Evolutionary conservation across 306 rosid genomes (phyloP).

Genomic region (Cicer bijugum): DNA sequence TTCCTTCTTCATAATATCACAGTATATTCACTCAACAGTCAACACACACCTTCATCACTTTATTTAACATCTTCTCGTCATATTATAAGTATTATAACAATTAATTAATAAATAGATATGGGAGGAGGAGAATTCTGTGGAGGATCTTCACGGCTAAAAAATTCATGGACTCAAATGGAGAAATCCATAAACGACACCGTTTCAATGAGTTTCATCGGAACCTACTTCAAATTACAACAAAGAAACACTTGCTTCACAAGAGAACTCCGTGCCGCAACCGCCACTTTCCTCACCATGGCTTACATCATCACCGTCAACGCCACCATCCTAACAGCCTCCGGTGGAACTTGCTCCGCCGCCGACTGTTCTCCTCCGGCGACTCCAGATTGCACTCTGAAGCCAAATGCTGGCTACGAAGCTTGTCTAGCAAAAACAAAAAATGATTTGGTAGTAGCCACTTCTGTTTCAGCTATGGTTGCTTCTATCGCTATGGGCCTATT

Average conservation of each 20-base stretch:
- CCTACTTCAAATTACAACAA: conserved; percentile 71
- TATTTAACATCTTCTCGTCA: conserved; percentile 18
- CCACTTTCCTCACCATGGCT: conserved; percentile 95
- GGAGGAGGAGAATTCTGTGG: conserved; percentile 49
- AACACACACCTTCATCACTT: conserved; percentile 20
- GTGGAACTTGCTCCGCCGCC: conserved; percentile 68
- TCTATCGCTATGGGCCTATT: conserved; percentile 79
- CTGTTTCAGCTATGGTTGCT: conserved; percentile 70
- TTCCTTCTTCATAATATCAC: background rate
- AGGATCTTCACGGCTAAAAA: conserved; percentile 34
- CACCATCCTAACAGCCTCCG: conserved; percentile 74
- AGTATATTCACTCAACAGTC: conserved; percentile 44
- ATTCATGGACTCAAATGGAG: conserved; percentile 57
- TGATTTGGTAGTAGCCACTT: conserved; percentile 83
- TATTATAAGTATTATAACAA: background rate
- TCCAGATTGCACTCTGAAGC: conserved; percentile 55
- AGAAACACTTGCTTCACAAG: conserved; percentile 70
- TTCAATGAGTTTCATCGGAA: conserved; percentile 63
- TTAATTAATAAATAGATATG: conserved; percentile 32
- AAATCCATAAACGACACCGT: conserved; percentile 56
- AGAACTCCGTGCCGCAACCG: conserved; percentile 79
- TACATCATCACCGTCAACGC: conserved; percentile 95
- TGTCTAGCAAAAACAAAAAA: conserved; percentile 71
- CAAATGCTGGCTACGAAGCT: conserved; percentile 67
- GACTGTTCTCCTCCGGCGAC: conserved; percentile 64